Percentiles rank a stretch among this genome's conserved stretches.
Conservation (phyloP, 129 eudicot species). For the Lonicera japonica region DNA sequence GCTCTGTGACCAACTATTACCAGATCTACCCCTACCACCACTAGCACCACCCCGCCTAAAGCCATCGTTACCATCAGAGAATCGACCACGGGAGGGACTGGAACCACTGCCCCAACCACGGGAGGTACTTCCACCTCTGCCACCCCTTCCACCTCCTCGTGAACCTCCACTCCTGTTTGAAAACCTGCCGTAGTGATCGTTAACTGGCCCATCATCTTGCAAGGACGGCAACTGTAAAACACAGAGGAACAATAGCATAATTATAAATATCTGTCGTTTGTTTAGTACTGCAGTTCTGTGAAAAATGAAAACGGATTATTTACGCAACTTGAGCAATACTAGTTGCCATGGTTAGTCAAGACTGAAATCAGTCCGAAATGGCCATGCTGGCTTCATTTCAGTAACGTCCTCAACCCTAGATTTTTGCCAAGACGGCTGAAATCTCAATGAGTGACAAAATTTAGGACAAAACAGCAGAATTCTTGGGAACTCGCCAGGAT, state of each 20-base stretch:
- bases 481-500: too few relatives aligned
- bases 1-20: constrained; percentile 52
- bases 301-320: too few relatives aligned
- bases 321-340: neutral
- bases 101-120: constrained; percentile 34
- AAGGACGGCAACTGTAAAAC: constrained; percentile 69
- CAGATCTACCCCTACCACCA: constrained; percentile 40
- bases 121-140: constrained; percentile 47
- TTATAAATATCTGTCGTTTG: neutral
- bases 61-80: constrained; percentile 40
- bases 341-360: neutral
- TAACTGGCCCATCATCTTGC: constrained; percentile 90
- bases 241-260: neutral
- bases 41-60: constrained; percentile 63
- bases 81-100: constrained; percentile 37
- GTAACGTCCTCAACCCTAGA: too few relatives aligned
- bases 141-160: constrained; percentile 52
- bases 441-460: too few relatives aligned
- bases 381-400: too few relatives aligned
- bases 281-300: too few relatives aligned
- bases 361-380: too few relatives aligned
- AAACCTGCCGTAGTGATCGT: constrained; percentile 80
- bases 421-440: too few relatives aligned
- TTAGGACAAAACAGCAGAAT: too few relatives aligned
- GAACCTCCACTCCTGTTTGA: constrained; percentile 56